Conservation (phyloP, 805 yeast species). For the Scheffersomyces coipomensis region DNA sequence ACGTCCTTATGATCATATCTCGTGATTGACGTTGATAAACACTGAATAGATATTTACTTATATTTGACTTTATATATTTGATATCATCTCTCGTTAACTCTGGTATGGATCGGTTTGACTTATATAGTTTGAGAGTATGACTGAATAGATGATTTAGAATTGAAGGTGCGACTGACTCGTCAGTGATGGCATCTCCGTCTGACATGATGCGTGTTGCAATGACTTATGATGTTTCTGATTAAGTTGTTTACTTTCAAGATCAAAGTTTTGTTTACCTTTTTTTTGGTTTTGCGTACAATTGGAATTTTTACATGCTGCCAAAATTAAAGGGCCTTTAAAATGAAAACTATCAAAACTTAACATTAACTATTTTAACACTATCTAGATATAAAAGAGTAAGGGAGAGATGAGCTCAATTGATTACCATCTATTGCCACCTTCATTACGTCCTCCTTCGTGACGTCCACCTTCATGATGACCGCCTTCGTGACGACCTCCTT, state of each 20-base stretch:
- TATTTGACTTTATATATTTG: background rate
- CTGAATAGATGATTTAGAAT: background rate
- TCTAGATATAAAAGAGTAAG: no score
- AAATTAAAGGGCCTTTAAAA: background rate
- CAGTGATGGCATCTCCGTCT: background rate
- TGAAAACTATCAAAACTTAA: no score
- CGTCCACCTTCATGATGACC: constrained; percentile 14
- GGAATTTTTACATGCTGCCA: background rate
- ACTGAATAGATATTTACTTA: background rate
- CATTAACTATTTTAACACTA: no score
- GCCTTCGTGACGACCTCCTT: constrained; percentile 8
- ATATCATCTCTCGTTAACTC: background rate
- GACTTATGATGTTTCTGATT: background rate
- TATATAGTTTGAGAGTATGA: background rate
- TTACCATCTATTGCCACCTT: constrained; percentile 3
- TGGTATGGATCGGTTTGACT: background rate
- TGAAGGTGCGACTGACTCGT: background rate
- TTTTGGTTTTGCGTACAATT: no score
- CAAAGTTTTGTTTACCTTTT: background rate
- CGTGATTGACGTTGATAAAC: background rate
- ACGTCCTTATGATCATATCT: background rate
- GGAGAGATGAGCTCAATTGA: no score
- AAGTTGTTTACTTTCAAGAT: no score
- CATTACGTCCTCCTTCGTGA: constrained; percentile 9
- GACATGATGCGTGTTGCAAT: background rate